phyloP scores from a whole-genome alignment of 2,329 filamentous ascomycete species.

The Polychaeton citri region DNA sequence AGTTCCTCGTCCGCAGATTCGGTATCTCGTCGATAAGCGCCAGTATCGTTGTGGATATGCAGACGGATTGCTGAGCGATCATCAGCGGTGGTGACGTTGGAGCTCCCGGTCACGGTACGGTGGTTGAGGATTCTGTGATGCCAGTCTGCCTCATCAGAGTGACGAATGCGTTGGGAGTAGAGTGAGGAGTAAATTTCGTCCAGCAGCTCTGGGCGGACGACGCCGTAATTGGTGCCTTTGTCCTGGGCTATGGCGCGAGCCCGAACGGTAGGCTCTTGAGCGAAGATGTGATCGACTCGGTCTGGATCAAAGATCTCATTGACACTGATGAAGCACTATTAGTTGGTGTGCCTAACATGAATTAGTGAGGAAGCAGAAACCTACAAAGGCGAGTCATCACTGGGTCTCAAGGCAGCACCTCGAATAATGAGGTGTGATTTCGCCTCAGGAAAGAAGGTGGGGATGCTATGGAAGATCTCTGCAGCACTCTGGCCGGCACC shows the following conservation, averaged over 20 bases:
- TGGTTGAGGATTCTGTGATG: constrained; percentile 66
- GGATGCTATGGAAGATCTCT: constrained; percentile 87
- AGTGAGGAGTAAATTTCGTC: constrained; percentile 78
- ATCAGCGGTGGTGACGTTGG: constrained; percentile 7
- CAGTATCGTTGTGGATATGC: constrained; percentile 40
- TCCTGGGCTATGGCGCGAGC: constrained; percentile 51
- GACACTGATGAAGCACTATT: constrained; percentile 43
- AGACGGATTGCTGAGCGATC: constrained; percentile 37
- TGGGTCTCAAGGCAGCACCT: constrained; percentile 70
- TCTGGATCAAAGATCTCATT: constrained; percentile 94
- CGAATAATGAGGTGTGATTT: constrained; percentile 69
- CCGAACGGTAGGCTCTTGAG: constrained; percentile 50
- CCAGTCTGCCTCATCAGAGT: constrained; percentile 60
- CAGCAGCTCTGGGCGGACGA: constrained; percentile 80
- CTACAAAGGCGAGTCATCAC: constrained; percentile 92
- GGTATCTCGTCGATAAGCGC: constrained; percentile 24
- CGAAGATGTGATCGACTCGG: constrained; percentile 64
- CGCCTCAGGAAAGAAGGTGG: constrained; percentile 68
- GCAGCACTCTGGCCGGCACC: constrained; percentile 87
- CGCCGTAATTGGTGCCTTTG: constrained; percentile 83
- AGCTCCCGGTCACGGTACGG: constrained; percentile 49
- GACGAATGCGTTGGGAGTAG: constrained; percentile 68
- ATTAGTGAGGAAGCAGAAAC: constrained; percentile 21
- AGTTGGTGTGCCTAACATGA: constrained; percentile 6
- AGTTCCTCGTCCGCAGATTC: constrained; percentile 42